Percentiles rank a stretch among this genome's conserved stretches.
phyloP scores from a whole-genome alignment of 2,329 filamentous ascomycete species.

The Fusarium longipes region DNA sequence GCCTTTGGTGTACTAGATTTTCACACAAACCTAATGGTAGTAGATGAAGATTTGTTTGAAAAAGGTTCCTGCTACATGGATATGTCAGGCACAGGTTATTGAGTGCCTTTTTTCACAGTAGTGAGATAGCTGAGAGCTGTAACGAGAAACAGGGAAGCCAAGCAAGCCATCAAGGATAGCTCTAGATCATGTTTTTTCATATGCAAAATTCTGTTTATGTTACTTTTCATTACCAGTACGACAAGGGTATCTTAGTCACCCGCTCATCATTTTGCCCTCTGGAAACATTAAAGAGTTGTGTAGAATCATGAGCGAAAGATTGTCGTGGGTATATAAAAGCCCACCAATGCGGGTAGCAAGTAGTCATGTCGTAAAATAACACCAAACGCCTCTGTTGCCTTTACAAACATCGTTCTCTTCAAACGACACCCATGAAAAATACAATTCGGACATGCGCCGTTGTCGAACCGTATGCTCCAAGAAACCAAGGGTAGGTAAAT shows the following conservation, averaged over 20 bases:
- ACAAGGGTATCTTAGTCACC: conserved; percentile 37
- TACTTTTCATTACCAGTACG: conserved; percentile 18
- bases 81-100: not conserved
- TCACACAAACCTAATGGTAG: conserved; percentile 8
- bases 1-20: conserved; percentile 11
- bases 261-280: conserved; percentile 12
- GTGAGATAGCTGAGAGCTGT: conserved; percentile 7
- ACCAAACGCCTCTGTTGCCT: conserved; percentile 38
- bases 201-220: conserved; percentile 12
- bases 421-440: conserved; percentile 19
- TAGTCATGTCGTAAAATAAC: conserved; percentile 10
- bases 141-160: conserved; percentile 1
- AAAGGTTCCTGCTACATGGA: not conserved
- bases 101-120: conserved; percentile 4
- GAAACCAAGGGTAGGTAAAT: not conserved
- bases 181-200: conserved; percentile 29
- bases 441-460: conserved; percentile 27
- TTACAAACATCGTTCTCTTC: conserved; percentile 21
- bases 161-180: not conserved
- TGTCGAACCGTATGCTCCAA: conserved; percentile 13
- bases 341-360: conserved; percentile 22
- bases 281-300: conserved; percentile 23
- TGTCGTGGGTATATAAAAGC: conserved; percentile 16
- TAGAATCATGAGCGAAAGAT: conserved; percentile 10
- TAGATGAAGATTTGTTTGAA: conserved; percentile 19